Evolutionary conservation across 441 rosid genomes (phyloP).

Genomic region (Daphne laureola): DNA sequence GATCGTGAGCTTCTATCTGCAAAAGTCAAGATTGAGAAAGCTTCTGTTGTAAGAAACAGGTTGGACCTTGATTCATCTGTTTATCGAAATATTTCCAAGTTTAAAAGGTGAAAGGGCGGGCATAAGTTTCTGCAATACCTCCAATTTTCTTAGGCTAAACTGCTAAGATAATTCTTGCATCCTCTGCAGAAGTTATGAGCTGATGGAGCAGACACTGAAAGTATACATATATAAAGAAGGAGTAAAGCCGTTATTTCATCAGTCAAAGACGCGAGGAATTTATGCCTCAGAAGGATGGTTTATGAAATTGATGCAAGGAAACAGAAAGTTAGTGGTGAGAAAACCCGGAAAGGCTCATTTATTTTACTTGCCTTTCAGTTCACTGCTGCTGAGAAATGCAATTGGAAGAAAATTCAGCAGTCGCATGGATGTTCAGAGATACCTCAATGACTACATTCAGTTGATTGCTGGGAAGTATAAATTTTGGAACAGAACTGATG

Average conservation of each 20-base stretch:
- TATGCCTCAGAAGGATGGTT: slow-evolving; percentile 97
- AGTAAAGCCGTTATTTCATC: slow-evolving; percentile 74
- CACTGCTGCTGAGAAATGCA: slow-evolving; percentile 42
- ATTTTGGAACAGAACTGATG: slow-evolving; percentile 83
- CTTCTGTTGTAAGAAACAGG: slow-evolving; percentile 23
- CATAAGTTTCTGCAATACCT: not conserved
- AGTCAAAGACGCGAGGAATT: slow-evolving; percentile 64
- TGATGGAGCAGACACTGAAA: slow-evolving; percentile 73
- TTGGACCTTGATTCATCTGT: slow-evolving; percentile 39
- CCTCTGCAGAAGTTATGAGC: slow-evolving; percentile 60
- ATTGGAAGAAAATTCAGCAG: slow-evolving; percentile 30
- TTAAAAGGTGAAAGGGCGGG: slow-evolving; percentile 34
- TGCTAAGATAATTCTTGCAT: slow-evolving; percentile 11
- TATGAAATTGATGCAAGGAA: slow-evolving; percentile 77
- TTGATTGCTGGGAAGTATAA: slow-evolving; percentile 49
- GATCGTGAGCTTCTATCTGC: slow-evolving; percentile 59
- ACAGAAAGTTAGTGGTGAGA: slow-evolving; percentile 60
- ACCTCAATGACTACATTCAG: slow-evolving; percentile 49
- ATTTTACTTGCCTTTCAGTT: slow-evolving; percentile 80
- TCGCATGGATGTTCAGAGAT: slow-evolving; percentile 33
- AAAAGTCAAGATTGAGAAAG: slow-evolving; percentile 47
- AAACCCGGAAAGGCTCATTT: slow-evolving; percentile 84
- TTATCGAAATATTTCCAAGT: slow-evolving; percentile 63
- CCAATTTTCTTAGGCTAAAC: not conserved
- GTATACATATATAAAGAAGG: slow-evolving; percentile 84